Conservation (phyloP, 2,329 filamentous ascomycete species). For the Penicillium fuscoglaucum region DNA sequence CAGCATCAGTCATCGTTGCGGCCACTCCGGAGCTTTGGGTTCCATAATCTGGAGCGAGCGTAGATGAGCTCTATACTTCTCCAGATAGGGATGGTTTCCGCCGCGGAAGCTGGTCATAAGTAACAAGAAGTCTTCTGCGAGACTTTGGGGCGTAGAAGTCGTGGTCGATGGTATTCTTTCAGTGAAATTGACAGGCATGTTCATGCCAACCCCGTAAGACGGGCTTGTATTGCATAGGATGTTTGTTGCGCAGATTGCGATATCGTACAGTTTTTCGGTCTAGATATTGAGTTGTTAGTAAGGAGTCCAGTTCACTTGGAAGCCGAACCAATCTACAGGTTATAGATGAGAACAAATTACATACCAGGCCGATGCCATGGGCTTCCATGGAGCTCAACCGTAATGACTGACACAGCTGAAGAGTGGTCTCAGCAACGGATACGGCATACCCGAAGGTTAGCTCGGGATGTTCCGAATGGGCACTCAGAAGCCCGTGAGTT, state of each 20-base stretch:
- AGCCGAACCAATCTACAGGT: background rate
- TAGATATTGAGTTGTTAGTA: constrained; percentile 13
- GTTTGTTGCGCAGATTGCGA: constrained; percentile 35
- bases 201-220: constrained; percentile 19
- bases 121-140: constrained; percentile 36
- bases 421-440: constrained; percentile 35
- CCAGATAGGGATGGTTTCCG: constrained; percentile 39
- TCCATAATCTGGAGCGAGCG: constrained; percentile 26
- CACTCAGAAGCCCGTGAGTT: constrained; percentile 41
- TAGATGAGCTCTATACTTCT: constrained; percentile 34
- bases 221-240: constrained; percentile 30
- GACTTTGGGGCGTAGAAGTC: constrained; percentile 20
- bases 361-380: constrained; percentile 43
- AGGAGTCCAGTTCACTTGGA: background rate
- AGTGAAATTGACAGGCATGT: constrained; percentile 13
- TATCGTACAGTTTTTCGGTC: constrained; percentile 45
- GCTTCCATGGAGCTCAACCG: constrained; percentile 44
- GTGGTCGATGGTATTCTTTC: constrained; percentile 13
- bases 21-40: constrained; percentile 20
- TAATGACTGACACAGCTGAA: constrained; percentile 37
- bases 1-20: constrained; percentile 14
- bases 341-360: constrained; percentile 8
- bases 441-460: constrained; percentile 41
- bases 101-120: constrained; percentile 37
- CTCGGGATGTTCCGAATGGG: constrained; percentile 39